Evolutionary conservation across 2,329 filamentous ascomycete genomes (phyloP).

Genomic region (Stachybotrys elegans): DNA sequence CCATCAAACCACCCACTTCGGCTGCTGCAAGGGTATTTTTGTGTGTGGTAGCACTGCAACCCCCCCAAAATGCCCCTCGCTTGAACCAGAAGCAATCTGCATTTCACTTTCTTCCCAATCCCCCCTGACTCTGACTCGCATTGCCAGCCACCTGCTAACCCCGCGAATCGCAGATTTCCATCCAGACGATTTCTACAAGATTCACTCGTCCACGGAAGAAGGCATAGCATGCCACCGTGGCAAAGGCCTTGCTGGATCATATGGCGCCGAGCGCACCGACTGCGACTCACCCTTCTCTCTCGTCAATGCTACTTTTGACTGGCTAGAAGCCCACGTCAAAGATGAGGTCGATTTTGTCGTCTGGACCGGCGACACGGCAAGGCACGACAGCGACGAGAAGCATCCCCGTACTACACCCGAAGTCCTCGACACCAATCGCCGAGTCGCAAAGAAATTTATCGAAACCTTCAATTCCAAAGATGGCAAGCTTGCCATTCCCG

Average conservation of each 20-base stretch:
- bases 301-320: slow-evolving; percentile 83
- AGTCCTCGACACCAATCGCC: slow-evolving; percentile 72
- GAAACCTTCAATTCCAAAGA: slow-evolving; percentile 64
- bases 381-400: slow-evolving; percentile 82
- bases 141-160: too few relatives aligned
- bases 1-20: too few relatives aligned
- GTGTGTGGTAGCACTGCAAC: too few relatives aligned
- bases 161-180: slow-evolving; percentile 77
- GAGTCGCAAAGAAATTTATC: slow-evolving; percentile 70
- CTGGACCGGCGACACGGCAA: slow-evolving; percentile 87
- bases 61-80: too few relatives aligned
- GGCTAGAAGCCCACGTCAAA: slow-evolving; percentile 74
- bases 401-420: slow-evolving; percentile 71
- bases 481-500: slow-evolving; percentile 62
- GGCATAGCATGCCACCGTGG: slow-evolving; percentile 74
- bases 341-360: slow-evolving; percentile 83
- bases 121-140: too few relatives aligned
- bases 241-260: slow-evolving; percentile 70
- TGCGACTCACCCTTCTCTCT: slow-evolving; percentile 82
- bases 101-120: too few relatives aligned
- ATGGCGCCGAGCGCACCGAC: slow-evolving; percentile 79
- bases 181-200: slow-evolving; percentile 81
- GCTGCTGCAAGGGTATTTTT: too few relatives aligned
- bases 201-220: slow-evolving; percentile 65
- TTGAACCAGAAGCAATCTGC: too few relatives aligned